Evolutionary conservation across 441 rosid genomes (phyloP).

Genomic region (Bocquillonia castaneifolia): DNA sequence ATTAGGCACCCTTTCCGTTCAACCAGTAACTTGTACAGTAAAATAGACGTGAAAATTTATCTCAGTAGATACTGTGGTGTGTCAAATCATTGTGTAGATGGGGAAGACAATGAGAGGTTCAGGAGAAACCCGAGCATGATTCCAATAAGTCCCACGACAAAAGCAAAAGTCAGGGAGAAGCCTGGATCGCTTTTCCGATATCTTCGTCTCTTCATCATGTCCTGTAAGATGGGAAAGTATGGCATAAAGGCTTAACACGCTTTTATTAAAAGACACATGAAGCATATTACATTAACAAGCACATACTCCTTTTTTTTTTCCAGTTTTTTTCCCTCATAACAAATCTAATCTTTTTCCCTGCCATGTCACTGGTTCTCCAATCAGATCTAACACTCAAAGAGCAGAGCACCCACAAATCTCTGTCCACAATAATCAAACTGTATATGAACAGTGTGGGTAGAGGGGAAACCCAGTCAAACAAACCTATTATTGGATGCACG

Average conservation of each 20-base stretch:
- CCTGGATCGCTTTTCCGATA: constrained; percentile 49
- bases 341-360: no score
- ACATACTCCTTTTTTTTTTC: not conserved
- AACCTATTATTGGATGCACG: no score
- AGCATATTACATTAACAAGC: not conserved
- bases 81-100: constrained; percentile 18
- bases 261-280: not conserved
- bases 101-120: constrained; percentile 64
- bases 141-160: constrained; percentile 72
- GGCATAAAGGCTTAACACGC: not conserved
- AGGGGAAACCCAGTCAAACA: not conserved
- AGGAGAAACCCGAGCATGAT: constrained; percentile 69
- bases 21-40: constrained; percentile 32
- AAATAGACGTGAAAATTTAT: constrained; percentile 11
- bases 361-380: no score
- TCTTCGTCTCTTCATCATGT: constrained; percentile 62
- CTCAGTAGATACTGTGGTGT: constrained; percentile 7
- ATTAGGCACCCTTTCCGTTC: constrained; percentile 26
- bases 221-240: constrained; percentile 38
- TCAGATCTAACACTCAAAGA: not conserved
- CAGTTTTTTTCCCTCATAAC: not conserved
- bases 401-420: not conserved
- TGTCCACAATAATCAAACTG: not conserved
- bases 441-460: not conserved
- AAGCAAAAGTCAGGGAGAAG: constrained; percentile 74